Percentiles rank a stretch among this genome's conserved stretches.
These are phyloP conservation scores for Tardiomyces depauwii DNA, from an alignment of 1,139 yeast species.

Conservation along the genomic window DNA sequence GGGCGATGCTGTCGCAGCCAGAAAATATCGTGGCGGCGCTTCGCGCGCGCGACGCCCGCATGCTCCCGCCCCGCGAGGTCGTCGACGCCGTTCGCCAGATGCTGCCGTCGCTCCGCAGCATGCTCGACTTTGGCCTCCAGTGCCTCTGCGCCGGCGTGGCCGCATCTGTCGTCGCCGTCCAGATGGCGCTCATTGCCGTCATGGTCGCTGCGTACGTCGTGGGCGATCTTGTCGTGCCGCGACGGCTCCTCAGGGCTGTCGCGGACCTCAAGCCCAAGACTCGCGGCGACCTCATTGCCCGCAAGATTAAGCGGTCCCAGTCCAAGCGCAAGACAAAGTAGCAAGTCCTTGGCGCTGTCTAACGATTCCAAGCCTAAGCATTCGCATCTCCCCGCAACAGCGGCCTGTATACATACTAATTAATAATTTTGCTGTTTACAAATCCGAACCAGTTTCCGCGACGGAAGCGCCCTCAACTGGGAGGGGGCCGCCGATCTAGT, in stretches of 20 bases:
- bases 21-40: slow-evolving; percentile 9
- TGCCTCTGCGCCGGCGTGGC: slow-evolving; percentile 12
- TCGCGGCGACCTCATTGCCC: neutral
- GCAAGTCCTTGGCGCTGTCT: neutral
- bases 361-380: too few species aligned
- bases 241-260: neutral
- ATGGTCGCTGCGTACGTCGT: slow-evolving; percentile 19
- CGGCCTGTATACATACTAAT: too few species aligned
- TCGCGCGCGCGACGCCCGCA: neutral
- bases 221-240: slow-evolving; percentile 14
- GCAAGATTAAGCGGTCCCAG: neutral
- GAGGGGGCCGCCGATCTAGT: too few species aligned
- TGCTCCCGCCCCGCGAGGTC: slow-evolving; percentile 18
- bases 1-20: slow-evolving; percentile 12
- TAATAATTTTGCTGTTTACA: too few species aligned
- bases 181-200: slow-evolving; percentile 15
- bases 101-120: slow-evolving; percentile 1
- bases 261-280: neutral
- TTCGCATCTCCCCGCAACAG: too few species aligned
- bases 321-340: neutral
- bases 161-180: slow-evolving; percentile 14
- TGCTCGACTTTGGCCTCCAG: slow-evolving; percentile 2
- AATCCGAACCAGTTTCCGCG: too few species aligned
- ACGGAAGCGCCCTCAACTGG: too few species aligned
- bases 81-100: slow-evolving; percentile 7